Evolutionary conservation across 2,329 filamentous ascomycete genomes (phyloP).

Genomic region (Alternaria alternata): DNA sequence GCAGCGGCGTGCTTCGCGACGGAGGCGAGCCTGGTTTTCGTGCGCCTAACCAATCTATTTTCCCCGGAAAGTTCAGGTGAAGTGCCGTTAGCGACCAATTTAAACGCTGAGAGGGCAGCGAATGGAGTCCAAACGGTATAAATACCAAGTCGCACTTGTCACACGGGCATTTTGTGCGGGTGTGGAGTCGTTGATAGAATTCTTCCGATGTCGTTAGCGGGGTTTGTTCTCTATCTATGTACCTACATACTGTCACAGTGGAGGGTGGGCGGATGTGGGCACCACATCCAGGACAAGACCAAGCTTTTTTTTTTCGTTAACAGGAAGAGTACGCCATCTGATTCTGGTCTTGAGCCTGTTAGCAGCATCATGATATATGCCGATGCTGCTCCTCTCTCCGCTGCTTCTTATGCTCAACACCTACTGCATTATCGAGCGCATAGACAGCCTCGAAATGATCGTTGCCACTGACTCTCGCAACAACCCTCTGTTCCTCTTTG

Average conservation of each 20-base stretch:
- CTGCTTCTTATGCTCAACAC: background rate
- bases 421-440: background rate
- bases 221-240: no score
- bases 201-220: background rate
- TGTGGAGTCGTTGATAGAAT: background rate
- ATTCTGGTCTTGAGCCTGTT: no score
- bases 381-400: no score
- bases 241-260: no score
- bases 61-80: constrained; percentile 21
- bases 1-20: background rate
- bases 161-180: background rate
- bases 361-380: no score
- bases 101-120: background rate
- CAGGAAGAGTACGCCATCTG: no score
- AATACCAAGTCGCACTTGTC: background rate
- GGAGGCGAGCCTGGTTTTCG: constrained; percentile 11
- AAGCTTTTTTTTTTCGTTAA: no score
- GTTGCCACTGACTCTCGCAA: background rate
- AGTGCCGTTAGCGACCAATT: constrained; percentile 31
- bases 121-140: background rate
- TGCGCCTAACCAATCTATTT: background rate
- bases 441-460: background rate
- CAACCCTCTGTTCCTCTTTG: background rate
- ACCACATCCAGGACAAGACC: no score
- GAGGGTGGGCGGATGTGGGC: no score